Base-by-base conservation (phyloP, 1,284 basidiomycete species). In the Ustilago bromivora region DNA sequence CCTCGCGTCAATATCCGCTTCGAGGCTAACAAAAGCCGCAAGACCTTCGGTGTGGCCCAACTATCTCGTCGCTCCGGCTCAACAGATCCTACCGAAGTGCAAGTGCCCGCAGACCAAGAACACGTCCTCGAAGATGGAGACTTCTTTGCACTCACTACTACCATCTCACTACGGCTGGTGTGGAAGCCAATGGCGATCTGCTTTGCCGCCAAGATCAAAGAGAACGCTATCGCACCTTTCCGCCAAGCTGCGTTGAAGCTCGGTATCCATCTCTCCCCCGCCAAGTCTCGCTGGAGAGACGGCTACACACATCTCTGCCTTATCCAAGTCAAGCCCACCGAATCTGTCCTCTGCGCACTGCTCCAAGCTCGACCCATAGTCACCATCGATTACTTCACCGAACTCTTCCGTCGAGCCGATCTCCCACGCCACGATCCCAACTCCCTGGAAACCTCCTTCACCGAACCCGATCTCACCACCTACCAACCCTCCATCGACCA, bases 231-330 rank as follows among this genome's bases (percentile, higher is more conserved):
- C 35, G 46, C 67, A 9, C 71, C 71, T 13, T 43, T 68, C 0
- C 54, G 67, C 15, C 53, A 64, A 49, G 23, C 56, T 11, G 64
- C 68, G 1, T 53, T 46, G 6, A 38, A 70, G 43, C 58, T 74
- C 32, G 76, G 71, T 54, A 66, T 78, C 46, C 43, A 71, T 36
- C 57, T 78, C 1, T 78, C 76, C 3, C 66, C 76, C 1, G 61
- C 73, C 23, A 80, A 76, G 55, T 74, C 76, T 4, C 36, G 58
- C 13, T 80, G 76, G 70, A 57, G 54, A 17, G 38, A 66, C 35
- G 78, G 76, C n/a, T 78, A 61, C 46, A 76, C 78, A 8, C 78
- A 80, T 41, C 70, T 80, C 28, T 75, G 71, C 34, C 36, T 80
- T 2, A 32, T 59, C 2, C 70, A 74, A 34, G 57, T 77, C 60